Evolutionary conservation across 2,329 filamentous ascomycete genomes (phyloP), one percentile per base, ranked within the genome.

Genomic region (Whalleya microplaca): DNA sequence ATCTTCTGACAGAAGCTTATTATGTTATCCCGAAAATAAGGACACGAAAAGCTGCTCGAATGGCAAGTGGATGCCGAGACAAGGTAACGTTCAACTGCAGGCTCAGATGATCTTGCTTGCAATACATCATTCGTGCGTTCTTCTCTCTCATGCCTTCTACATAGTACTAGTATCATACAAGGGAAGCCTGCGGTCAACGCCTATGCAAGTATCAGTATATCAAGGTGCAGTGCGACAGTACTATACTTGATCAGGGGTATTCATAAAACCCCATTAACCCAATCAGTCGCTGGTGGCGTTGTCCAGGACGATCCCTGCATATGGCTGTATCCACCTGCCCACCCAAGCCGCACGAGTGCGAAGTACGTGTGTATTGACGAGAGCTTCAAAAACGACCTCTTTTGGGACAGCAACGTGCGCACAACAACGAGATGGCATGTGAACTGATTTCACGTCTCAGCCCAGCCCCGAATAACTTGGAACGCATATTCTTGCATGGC

Each of bases 301-400:
- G 55, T 48, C 42, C 60, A 58, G 61, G 51, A 54, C 56, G 53
- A 57, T 40, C 56, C 61, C 61, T 62, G 58, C 55, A 56, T 48
- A 41, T 29, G 55, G 40, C 51, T 54, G 55, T 62, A 62, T 45
- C 63, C 63, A 60, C 61, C 55, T 48, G 51, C 32, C 48, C 55
- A 53, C 53, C 50, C 58, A 65, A 60, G 64, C 64, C 64, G 61
- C 57, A 57, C 62, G 53, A 56, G 47, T 54, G 51, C 61, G 56
- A 64, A 48, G n/a, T n/a, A n/a, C n/a, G n/a, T n/a, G n/a, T n/a
- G n/a, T n/a, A 37, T 37, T 37, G 32, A 56, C 57, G 58, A 64
- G 52, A 58, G 51, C 61, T 62, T 63, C 56, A 61, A 57, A 55
- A 51, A 48, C 54, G 42, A 55, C 37, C 53, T 55, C 53, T 51